Base-by-base conservation (phyloP, 1,139 yeast species). In the Taiozyma onychis region DNA sequence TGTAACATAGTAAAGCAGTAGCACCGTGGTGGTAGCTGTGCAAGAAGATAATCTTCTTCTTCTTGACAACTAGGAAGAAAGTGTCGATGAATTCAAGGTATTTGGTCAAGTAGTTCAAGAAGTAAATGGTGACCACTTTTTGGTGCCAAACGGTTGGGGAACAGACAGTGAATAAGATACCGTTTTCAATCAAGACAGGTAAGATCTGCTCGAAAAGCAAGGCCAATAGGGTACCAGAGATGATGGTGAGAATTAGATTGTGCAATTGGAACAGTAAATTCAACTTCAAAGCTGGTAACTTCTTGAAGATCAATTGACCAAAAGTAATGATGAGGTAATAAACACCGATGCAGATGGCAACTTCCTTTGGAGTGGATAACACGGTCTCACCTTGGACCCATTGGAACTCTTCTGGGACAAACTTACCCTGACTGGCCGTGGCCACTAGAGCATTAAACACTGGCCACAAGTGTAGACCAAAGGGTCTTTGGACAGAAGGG, bases 11-110 rank as follows among this genome's bases (percentile, higher is more conserved):
- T 64, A 93, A 75, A 14, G 98, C 99, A 51, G 99, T 93, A 58
- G 98, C 98, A 54, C 99, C 99, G 66, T 93, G 99, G 72, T 93
- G 99, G 74, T 90, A 93, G 53, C 96, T 89, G 75, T 93, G 99
- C 70, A 93, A 77, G 66, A 91, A 91, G 58, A 93, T 76, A 65
- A 86, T 78, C 69, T 90, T 91, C 76, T 93, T 93, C 77, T 88
- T 86, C 72, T 90, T 88, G 68, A 93, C 77, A 55, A 93, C 96
- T 65, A 93, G 78, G 74, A 93, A 93, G 32, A 90, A 83, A 27
- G 99, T 93, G 71, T 93, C 99, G 53, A 91, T 67, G 65, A 93
- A 83, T 74, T 93, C 99, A 62, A 87, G 61, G 70, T 80, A 85
- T 68, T 87, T 85, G 63, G 88, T 83, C 68, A 86, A 72, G 67